phyloP scores from a whole-genome alignment of 2,329 filamentous ascomycete species.

The Colletotrichum trifolii region DNA sequence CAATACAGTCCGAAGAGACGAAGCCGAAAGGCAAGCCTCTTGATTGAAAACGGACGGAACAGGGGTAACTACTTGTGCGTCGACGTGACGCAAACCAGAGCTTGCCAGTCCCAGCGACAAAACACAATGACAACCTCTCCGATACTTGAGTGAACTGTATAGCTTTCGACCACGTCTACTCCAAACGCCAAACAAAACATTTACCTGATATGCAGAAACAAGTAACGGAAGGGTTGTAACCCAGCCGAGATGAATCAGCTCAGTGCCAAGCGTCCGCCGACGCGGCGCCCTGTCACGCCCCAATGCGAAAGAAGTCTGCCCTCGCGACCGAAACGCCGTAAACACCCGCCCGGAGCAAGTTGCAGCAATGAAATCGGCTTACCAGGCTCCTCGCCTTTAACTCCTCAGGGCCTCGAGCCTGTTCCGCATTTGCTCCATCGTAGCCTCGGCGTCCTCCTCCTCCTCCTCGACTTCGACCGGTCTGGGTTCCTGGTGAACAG shows the following conservation, averaged over 20 bases:
- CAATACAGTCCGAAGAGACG: too few relatives aligned
- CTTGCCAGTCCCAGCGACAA: not conserved
- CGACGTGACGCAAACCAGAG: too few relatives aligned
- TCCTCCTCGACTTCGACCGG: constrained; percentile 66
- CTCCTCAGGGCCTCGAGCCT: constrained; percentile 91
- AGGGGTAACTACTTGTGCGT: not conserved
- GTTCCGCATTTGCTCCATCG: constrained; percentile 94
- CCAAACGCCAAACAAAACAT: constrained; percentile 32
- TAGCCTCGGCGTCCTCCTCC: constrained; percentile 87
- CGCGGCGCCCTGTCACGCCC: constrained; percentile 10
- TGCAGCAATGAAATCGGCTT: constrained; percentile 18
- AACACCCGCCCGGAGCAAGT: constrained; percentile 29
- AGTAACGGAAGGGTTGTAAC: constrained; percentile 4
- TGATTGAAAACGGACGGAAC: not conserved
- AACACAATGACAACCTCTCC: not conserved
- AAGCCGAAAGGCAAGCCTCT: too few relatives aligned
- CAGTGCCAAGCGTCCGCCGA: constrained; percentile 1
- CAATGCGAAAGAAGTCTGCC: not conserved
- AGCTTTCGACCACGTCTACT: constrained; percentile 24
- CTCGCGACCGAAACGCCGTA: constrained; percentile 25
- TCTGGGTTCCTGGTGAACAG: constrained; percentile 63
- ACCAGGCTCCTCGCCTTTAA: constrained; percentile 50
- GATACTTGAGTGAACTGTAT: constrained; percentile 12
- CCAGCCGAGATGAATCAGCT: not conserved
- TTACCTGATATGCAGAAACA: constrained; percentile 7